phyloP scores from a whole-genome alignment of 164 flowering plant species.

The Vitis riparia region DNA sequence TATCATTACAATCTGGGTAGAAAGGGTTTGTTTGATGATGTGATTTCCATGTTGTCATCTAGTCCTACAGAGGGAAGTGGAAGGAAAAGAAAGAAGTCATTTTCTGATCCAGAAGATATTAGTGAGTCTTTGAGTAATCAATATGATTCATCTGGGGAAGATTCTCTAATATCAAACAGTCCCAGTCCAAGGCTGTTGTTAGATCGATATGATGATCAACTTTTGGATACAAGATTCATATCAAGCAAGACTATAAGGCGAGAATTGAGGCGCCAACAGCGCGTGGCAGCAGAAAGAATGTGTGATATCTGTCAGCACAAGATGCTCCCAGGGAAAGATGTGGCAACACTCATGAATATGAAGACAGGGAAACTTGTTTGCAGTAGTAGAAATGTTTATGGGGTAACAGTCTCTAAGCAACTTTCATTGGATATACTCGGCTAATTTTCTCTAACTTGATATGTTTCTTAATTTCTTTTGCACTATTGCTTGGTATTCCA shows the following conservation, averaged over 20 bases:
- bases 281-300: slow-evolving; percentile 63
- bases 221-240: slow-evolving; percentile 31
- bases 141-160: slow-evolving; percentile 55
- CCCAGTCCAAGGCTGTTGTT: slow-evolving; percentile 23
- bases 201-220: slow-evolving; percentile 37
- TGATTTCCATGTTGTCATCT: slow-evolving; percentile 32
- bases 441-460: not conserved
- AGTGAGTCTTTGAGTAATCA: slow-evolving; percentile 38
- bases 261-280: slow-evolving; percentile 65
- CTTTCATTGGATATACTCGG: not conserved
- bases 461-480: not conserved
- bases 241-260: slow-evolving; percentile 57
- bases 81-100: slow-evolving; percentile 49
- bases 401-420: slow-evolving; percentile 46
- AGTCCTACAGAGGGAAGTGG: slow-evolving; percentile 22
- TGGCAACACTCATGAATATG: slow-evolving; percentile 74
- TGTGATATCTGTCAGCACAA: slow-evolving; percentile 85
- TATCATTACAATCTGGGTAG: slow-evolving; percentile 65
- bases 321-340: slow-evolving; percentile 93
- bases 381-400: slow-evolving; percentile 82
- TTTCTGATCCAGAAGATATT: slow-evolving; percentile 74
- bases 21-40: slow-evolving; percentile 45
- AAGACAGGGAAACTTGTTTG: slow-evolving; percentile 81
- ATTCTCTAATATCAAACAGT: slow-evolving; percentile 30
- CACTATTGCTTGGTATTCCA: not conserved